These are phyloP conservation scores for Penicillium digitatum DNA, from an alignment of 2,329 filamentous ascomycete species.

Conservation along the genomic window DNA sequence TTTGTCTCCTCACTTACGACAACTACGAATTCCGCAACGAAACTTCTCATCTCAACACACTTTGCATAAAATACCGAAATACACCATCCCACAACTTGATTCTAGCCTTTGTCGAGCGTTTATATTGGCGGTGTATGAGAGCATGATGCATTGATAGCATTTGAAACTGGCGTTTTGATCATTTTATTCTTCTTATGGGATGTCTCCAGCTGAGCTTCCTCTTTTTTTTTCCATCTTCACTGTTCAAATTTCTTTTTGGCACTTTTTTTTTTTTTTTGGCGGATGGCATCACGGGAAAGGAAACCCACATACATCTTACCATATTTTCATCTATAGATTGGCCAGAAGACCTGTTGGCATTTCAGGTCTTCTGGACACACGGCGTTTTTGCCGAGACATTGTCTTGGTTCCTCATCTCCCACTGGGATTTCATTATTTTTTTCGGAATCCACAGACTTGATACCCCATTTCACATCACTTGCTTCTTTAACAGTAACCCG, in stretches of 20 bases:
- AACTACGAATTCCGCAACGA: conserved; percentile 5
- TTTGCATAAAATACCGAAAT: conserved; percentile 11
- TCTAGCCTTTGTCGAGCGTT: conserved; percentile 22
- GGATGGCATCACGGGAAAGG: conserved; percentile 16
- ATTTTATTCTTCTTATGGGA: conserved; percentile 11
- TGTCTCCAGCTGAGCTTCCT: conserved; percentile 4
- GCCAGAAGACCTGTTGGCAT: not conserved
- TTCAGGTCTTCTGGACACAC: conserved; percentile 5
- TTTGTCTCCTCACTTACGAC: not conserved
- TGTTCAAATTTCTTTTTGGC: not conserved
- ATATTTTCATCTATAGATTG: conserved; percentile 12
- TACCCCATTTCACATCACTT: conserved; percentile 17
- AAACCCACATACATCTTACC: conserved; percentile 3
- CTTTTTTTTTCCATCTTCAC: not conserved
- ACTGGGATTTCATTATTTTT: conserved; percentile 4
- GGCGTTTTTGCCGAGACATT: conserved; percentile 22
- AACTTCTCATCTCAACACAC: conserved; percentile 10
- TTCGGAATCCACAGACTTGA: conserved; percentile 25
- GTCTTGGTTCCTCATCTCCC: conserved; percentile 12
- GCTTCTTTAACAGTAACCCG: not conserved
- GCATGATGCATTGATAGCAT: conserved; percentile 27
- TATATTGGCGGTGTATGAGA: conserved; percentile 29
- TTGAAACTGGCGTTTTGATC: conserved; percentile 19
- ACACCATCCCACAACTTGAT: conserved; percentile 17
- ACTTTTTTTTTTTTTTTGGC: conserved; percentile 6